Percentiles rank a stretch among this genome's conserved stretches.
These are phyloP conservation scores for Cryptococcus maquisensis DNA, from an alignment of 1,284 basidiomycete genomes.

Conservation along the genomic window DNA sequence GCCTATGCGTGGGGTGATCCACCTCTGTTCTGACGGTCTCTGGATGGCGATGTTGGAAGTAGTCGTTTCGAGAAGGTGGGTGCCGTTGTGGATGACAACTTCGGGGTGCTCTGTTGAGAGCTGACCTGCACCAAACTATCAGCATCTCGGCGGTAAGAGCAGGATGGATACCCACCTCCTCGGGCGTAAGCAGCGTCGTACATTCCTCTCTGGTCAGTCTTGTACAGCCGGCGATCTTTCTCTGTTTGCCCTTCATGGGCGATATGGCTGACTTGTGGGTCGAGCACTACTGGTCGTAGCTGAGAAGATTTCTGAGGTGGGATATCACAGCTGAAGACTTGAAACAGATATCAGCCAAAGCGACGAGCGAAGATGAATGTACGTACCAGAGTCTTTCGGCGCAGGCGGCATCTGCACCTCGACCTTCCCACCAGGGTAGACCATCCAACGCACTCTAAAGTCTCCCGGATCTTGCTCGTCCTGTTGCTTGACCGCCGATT, in stretches of 20 bases:
- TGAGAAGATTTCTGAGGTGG: background rate
- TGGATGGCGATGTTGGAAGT: constrained; percentile 43
- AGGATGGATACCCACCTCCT: constrained; percentile 12
- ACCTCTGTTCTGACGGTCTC: constrained; percentile 13
- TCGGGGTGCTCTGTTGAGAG: constrained; percentile 21
- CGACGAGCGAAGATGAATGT: background rate
- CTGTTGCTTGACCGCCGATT: constrained; percentile 9
- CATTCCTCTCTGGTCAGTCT: constrained; percentile 32
- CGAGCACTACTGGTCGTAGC: constrained; percentile 26
- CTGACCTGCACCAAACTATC: background rate
- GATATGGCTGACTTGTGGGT: constrained; percentile 11
- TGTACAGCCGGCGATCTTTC: constrained; percentile 27
- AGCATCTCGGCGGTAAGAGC: background rate
- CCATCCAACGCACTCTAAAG: constrained; percentile 32
- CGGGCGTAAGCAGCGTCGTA: constrained; percentile 33
- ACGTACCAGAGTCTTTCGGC: constrained; percentile 22
- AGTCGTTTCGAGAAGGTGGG: constrained; percentile 35
- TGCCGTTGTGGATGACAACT: constrained; percentile 30
- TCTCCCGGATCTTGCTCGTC: constrained; percentile 20
- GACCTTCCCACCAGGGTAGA: constrained; percentile 16
- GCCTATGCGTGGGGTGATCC: constrained; percentile 33
- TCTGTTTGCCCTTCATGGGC: constrained; percentile 2
- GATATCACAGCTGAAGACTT: constrained; percentile 13
- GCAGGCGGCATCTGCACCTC: constrained; percentile 31
- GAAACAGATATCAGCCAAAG: background rate